These are phyloP conservation scores for Talaromyces sp. DNA, from an alignment of 2,329 filamentous ascomycete species.

Conservation along the genomic window DNA sequence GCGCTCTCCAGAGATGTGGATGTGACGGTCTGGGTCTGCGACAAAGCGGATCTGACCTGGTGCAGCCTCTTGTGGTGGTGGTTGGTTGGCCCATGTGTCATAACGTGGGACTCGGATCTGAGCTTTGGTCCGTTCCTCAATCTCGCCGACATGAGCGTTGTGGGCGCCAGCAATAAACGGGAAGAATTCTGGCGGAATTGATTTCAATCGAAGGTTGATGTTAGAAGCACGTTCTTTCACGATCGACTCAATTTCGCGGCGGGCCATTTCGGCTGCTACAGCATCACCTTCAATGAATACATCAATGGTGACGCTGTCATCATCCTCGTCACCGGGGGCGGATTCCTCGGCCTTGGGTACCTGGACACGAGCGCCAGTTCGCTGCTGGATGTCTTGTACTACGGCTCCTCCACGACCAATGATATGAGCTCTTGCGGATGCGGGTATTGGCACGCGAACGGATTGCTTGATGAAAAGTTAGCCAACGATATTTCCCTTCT, in stretches of 20 bases:
- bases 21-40: conserved; percentile 70
- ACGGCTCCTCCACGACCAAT: conserved; percentile 89
- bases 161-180: conserved; percentile 86
- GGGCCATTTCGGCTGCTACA: conserved; percentile 78
- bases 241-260: conserved; percentile 79
- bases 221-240: conserved; percentile 81
- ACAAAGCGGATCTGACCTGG: conserved; percentile 67
- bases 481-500: conserved; percentile 2
- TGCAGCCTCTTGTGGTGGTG: conserved; percentile 60
- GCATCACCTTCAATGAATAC: conserved; percentile 89
- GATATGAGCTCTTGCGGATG: conserved; percentile 79
- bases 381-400: conserved; percentile 85
- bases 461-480: conserved; percentile 49
- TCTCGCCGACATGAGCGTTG: conserved; percentile 62
- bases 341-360: conserved; percentile 75
- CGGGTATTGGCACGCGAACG: conserved; percentile 74
- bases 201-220: conserved; percentile 74
- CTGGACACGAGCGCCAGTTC: conserved; percentile 85
- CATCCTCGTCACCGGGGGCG: conserved; percentile 66
- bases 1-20: conserved; percentile 83
- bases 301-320: conserved; percentile 73
- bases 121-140: conserved; percentile 71
- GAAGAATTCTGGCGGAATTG: conserved; percentile 87
- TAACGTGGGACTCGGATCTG: conserved; percentile 81
- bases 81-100: conserved; percentile 66